Base-by-base conservation (phyloP, 176 grass and related monocot genomes). In the Carex scoparia region DNA sequence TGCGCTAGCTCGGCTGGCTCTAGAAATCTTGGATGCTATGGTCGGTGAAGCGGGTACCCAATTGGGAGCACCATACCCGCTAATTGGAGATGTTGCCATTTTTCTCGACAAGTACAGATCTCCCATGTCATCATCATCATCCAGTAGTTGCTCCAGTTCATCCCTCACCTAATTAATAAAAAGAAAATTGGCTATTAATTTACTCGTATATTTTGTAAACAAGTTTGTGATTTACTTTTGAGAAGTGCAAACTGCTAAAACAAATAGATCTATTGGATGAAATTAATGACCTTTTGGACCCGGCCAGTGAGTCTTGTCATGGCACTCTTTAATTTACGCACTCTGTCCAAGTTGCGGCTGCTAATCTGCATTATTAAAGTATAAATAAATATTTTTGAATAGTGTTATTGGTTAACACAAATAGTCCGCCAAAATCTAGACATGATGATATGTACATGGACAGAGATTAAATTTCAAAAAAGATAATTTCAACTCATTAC, bases 101-200 rank as follows among this genome's bases (percentile, higher is more conserved):
- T 99, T 99, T 92, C 93, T 94, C 84, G 97, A 94, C 85, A 99
- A 91, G 91, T 99, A 99, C 90, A 99, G 91, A 89, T 99, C 97
- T 83, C 91, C 97, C 97, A 99, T 99, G 84, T 99, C 97, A 61
- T 99, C 97, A 1, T 99, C 97, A 23, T 99, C 97, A 61, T 99
- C 97, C 84, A 99, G 91, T 91, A 99, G 89, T 86, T 99, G 97
- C 88, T 99, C 97, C 69, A 99, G 91, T 79, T 99, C 97, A 66
- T 99, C 97, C 83, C 97, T 92, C 44, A 99, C 97, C 97, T 99
- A 86, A 77, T 60, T 89, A 87, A 89, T 15, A 18, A 69, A 58
- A 58, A 65, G 0, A 32, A 62, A 46, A 48, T 72, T 46, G 38
- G 18, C 11, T 46, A 72, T 72, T 72, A 42, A 48, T 72, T 23